Base-by-base conservation (phyloP, 2,329 filamentous ascomycete species). In the Tolypocladium amazonense region DNA sequence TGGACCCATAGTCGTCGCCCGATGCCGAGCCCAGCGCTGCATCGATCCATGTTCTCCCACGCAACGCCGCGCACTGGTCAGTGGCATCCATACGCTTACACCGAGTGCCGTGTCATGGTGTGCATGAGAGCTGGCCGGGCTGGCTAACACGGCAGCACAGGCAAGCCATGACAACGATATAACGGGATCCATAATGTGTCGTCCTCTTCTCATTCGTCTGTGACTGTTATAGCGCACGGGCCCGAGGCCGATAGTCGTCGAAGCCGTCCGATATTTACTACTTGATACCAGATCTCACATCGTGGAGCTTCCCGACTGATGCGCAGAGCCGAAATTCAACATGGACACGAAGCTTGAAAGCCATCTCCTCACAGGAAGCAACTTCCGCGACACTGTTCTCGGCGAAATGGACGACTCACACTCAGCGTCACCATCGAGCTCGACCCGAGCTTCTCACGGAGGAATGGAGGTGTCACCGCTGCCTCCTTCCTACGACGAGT, bases 161-260 rank as follows among this genome's bases (percentile, higher is more conserved):
- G 41, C 41, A 55, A 23, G n/a, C 23, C 56, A 54, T 37, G 35
- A 23, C 30, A 27, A 33, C 35, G 41, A n/a, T 45, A n/a, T n/a
- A 57, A 20, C 14, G 15, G 54, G 30, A 25, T 57, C 60, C 59
- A 71, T 62, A 57, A 70, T 70, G 68, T 64, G 62, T 58, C 61
- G 60, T 58, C 63, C 60, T 66, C 65, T 61, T 66, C 58, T 67
- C 62, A 67, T 61, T 65, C 59, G 39, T 56, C 60, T 62, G 67
- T 67, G 64, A 67, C 57, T 65, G 57, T 60, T 62, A 62, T 59
- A 56, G 25, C 47, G 23, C 59, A 57, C 43, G 33, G 58, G 52
- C 47, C 30, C 59, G 56, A 55, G 52, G 52, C 38, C 56, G 15
- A 23, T 35, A 20, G 33, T 37, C 50, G 50, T n/a, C n/a, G 30